Conservation (phyloP, 345 rosid species). For the Streptanthus diversifolius region DNA sequence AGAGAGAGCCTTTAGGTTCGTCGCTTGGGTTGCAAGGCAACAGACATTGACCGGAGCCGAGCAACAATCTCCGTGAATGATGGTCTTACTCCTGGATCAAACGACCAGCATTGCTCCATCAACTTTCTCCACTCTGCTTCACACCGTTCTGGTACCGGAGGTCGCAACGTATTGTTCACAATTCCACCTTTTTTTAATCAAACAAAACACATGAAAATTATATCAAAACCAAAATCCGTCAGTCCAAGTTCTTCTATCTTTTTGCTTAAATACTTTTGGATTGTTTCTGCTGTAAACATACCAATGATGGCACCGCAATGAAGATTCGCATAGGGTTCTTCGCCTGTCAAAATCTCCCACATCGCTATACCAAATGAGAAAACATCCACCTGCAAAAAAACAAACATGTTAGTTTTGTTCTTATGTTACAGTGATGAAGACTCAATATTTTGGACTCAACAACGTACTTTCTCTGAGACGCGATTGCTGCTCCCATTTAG, state of each 20-base stretch:
- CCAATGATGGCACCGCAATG: conserved; percentile 98
- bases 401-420: not conserved
- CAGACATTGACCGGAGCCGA: conserved; percentile 53
- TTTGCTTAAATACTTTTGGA: not conserved
- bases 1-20: conserved; percentile 13
- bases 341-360: conserved; percentile 87
- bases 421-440: not conserved
- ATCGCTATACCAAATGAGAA: conserved; percentile 80
- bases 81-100: conserved; percentile 62
- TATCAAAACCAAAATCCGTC: not conserved
- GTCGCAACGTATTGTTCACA: conserved; percentile 73
- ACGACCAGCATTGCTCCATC: conserved; percentile 91
- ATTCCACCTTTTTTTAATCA: conserved; percentile 61
- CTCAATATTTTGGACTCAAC: not conserved
- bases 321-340: conserved; percentile 87
- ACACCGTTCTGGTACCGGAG: conserved; percentile 63
- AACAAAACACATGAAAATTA: not conserved
- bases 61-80: conserved; percentile 73
- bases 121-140: conserved; percentile 68
- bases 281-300: conserved; percentile 22
- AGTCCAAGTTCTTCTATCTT: not conserved
- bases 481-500: conserved; percentile 71
- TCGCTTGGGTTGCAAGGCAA: conserved; percentile 51
- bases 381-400: conserved; percentile 68
- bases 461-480: conserved; percentile 76